These are phyloP conservation scores for Saturnispora zaruensis DNA, from an alignment of 805 yeast genomes.

Conservation along the genomic window DNA sequence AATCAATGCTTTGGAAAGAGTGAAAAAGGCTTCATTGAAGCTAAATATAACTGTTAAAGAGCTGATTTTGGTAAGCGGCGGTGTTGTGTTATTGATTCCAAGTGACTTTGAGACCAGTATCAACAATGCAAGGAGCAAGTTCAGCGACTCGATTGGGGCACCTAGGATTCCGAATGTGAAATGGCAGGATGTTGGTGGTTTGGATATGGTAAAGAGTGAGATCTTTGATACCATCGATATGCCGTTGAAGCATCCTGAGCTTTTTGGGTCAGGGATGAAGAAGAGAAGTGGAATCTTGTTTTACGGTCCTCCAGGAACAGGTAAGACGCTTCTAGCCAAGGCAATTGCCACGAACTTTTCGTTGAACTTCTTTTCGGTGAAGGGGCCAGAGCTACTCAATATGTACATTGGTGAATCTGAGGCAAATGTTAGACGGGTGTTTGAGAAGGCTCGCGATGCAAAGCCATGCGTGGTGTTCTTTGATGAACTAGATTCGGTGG, in stretches of 20 bases:
- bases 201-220: slow-evolving; percentile 83
- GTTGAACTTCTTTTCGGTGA: slow-evolving; percentile 88
- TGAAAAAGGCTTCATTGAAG: slow-evolving; percentile 29
- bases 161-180: slow-evolving; percentile 90
- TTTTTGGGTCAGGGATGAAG: slow-evolving; percentile 81
- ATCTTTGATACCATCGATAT: slow-evolving; percentile 92
- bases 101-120: slow-evolving; percentile 64
- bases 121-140: slow-evolving; percentile 74
- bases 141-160: slow-evolving; percentile 92
- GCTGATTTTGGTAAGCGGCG: slow-evolving; percentile 44
- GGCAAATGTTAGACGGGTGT: slow-evolving; percentile 91
- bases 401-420: slow-evolving; percentile 99
- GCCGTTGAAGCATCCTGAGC: slow-evolving; percentile 89
- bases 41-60: slow-evolving; percentile 23
- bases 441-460: slow-evolving; percentile 92
- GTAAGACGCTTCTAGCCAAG: slow-evolving; percentile 90
- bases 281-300: slow-evolving; percentile 90
- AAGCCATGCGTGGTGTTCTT: slow-evolving; percentile 96
- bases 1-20: slow-evolving; percentile 43
- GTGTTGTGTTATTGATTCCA: slow-evolving; percentile 44
- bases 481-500: slow-evolving; percentile 96
- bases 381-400: slow-evolving; percentile 92
- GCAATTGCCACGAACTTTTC: slow-evolving; percentile 96
- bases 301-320: slow-evolving; percentile 99
- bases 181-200: slow-evolving; percentile 97